These are phyloP conservation scores for Annulohypoxylon moriforme DNA, from an alignment of 495 filamentous ascomycete species.

Conservation along the genomic window DNA sequence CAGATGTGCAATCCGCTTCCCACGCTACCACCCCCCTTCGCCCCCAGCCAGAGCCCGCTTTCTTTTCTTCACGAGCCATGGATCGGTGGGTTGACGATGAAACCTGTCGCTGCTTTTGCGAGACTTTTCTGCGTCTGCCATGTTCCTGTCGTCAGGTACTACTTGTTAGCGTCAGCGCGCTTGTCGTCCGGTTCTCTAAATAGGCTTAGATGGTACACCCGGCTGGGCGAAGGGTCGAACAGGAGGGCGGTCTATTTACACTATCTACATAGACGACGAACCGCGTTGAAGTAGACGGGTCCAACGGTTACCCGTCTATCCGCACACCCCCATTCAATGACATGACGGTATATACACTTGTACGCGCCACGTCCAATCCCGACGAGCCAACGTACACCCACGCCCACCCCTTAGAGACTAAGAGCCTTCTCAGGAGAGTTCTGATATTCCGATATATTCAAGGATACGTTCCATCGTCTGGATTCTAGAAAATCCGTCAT, in stretches of 20 bases:
- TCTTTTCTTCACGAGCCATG: slow-evolving; percentile 45
- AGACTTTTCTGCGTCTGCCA: background rate
- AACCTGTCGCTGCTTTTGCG: slow-evolving; percentile 59
- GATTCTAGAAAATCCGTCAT: slow-evolving; percentile 25
- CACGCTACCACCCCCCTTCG: slow-evolving; percentile 32
- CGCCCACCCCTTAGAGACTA: slow-evolving; percentile 12
- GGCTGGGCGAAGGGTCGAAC: slow-evolving; percentile 31
- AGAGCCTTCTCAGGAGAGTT: slow-evolving; percentile 25
- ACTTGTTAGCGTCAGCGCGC: slow-evolving; percentile 56
- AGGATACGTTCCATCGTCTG: background rate
- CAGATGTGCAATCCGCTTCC: slow-evolving; percentile 41
- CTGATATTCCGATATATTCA: slow-evolving; percentile 9
- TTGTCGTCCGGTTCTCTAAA: slow-evolving; percentile 47
- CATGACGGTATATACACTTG: slow-evolving; percentile 15
- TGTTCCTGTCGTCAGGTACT: slow-evolving; percentile 29
- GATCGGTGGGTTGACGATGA: slow-evolving; percentile 23
- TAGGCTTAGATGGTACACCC: slow-evolving; percentile 38
- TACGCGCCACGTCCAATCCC: slow-evolving; percentile 25
- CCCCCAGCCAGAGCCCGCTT: slow-evolving; percentile 26
- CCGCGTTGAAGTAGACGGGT: slow-evolving; percentile 10
- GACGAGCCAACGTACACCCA: slow-evolving; percentile 21
- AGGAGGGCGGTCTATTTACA: slow-evolving; percentile 23
- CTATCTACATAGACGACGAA: slow-evolving; percentile 23
- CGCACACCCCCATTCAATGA: slow-evolving; percentile 14
- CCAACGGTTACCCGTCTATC: slow-evolving; percentile 26